Conservation (phyloP, 202 grass and related monocot genomes). For the Bolboschoenoplectus hybrid region DNA sequence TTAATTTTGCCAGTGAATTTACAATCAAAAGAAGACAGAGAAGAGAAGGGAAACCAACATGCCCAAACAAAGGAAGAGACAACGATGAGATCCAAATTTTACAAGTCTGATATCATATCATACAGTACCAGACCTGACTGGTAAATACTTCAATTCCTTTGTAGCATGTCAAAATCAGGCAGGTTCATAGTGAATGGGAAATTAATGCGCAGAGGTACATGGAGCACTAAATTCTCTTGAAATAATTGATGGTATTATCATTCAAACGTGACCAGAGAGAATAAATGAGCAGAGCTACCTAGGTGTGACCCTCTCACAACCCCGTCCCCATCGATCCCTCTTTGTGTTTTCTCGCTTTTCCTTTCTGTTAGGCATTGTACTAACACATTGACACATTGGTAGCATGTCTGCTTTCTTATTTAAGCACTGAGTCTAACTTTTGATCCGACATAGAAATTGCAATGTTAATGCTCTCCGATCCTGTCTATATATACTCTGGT, state of each 20-base stretch:
- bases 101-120: neutral
- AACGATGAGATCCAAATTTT: neutral
- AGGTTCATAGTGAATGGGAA: neutral
- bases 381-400: constrained; percentile 33
- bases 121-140: neutral
- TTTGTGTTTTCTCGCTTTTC: neutral
- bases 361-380: constrained; percentile 38
- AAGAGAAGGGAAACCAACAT: neutral
- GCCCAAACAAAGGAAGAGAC: neutral
- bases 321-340: neutral
- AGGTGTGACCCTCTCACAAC: constrained; percentile 33
- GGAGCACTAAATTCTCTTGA: constrained; percentile 26
- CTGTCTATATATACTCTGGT: constrained; percentile 20
- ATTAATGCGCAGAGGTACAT: constrained; percentile 10
- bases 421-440: constrained; percentile 31
- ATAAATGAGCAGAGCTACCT: constrained; percentile 38
- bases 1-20: constrained; percentile 8
- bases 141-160: neutral
- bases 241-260: constrained; percentile 28
- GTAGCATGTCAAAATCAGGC: constrained; percentile 13
- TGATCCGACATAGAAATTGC: constrained; percentile 27
- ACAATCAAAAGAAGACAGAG: neutral
- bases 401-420: constrained; percentile 39
- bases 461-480: neutral
- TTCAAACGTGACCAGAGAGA: constrained; percentile 33